Percentiles rank a stretch among this genome's conserved stretches.
Evolutionary conservation across 768 basidiomycete species (phyloP).

Genomic region (Trametes elegans): DNA sequence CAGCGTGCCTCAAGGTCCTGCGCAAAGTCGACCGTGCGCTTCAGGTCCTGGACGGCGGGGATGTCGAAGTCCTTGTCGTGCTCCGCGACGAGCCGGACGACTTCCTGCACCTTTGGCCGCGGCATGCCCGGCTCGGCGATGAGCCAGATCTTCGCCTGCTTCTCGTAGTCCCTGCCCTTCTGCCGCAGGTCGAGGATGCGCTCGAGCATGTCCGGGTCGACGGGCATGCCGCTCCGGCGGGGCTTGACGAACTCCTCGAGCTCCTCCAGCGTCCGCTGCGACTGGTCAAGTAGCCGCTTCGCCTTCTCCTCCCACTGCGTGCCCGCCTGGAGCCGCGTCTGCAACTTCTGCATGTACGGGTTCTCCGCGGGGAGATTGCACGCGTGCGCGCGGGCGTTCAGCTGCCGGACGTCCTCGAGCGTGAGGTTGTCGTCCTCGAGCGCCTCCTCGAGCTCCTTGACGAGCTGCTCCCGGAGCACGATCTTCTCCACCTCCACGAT

Average conservation of each 20-base stretch:
- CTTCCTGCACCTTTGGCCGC: conserved; percentile 67
- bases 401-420: conserved; percentile 73
- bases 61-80: conserved; percentile 81
- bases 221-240: conserved; percentile 60
- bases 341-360: conserved; percentile 60
- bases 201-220: conserved; percentile 64
- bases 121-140: conserved; percentile 50
- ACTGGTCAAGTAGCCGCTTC: conserved; percentile 60
- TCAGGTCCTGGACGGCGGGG: conserved; percentile 59
- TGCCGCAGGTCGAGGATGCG: conserved; percentile 60
- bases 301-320: conserved; percentile 77
- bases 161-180: conserved; percentile 78
- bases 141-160: conserved; percentile 72
- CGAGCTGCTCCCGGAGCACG: conserved; percentile 73
- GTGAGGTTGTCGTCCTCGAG: conserved; percentile 65
- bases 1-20: conserved; percentile 73
- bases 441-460: conserved; percentile 70
- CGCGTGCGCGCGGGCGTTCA: conserved; percentile 65
- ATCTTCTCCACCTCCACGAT: conserved; percentile 75
- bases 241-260: conserved; percentile 70
- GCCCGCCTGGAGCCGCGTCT: conserved; percentile 64
- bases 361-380: conserved; percentile 68
- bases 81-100: conserved; percentile 61
- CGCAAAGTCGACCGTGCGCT: conserved; percentile 73
- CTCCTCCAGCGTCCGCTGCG: conserved; percentile 72